Conservation (phyloP, 306 rosid species). For the Vigna mungo region DNA sequence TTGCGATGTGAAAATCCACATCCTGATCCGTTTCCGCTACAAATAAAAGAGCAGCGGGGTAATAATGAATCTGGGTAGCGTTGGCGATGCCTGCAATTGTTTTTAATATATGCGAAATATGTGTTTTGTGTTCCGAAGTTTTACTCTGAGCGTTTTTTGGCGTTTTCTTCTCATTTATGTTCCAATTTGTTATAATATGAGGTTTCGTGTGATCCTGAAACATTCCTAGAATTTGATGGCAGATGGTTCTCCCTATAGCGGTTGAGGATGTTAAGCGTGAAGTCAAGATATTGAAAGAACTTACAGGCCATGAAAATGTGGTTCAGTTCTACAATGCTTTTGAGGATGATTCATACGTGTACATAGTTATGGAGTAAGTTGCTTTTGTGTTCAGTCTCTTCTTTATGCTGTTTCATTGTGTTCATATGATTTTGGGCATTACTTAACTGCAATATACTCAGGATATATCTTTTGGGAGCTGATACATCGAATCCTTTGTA, state of each 20-base stretch:
- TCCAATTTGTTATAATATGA: conserved; percentile 17
- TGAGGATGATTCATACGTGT: conserved; percentile 93
- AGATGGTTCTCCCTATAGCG: conserved; percentile 98
- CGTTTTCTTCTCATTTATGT: not conserved
- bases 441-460: conserved; percentile 2
- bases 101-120: conserved; percentile 20
- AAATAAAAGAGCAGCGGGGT: conserved; percentile 7
- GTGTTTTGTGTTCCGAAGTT: conserved; percentile 27
- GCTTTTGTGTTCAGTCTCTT: conserved; percentile 22
- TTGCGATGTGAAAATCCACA: not conserved
- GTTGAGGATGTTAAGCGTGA: conserved; percentile 99
- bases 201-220: conserved; percentile 12
- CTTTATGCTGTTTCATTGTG: conserved; percentile 20
- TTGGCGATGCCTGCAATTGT: conserved; percentile 13
- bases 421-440: conserved; percentile 33
- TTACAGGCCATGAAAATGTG: conserved; percentile 96
- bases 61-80: conserved; percentile 2
- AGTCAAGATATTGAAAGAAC: conserved; percentile 87
- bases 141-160: not conserved
- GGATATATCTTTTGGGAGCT: conserved; percentile 29
- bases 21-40: not conserved
- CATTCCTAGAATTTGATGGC: conserved; percentile 53
- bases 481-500: conserved; percentile 37
- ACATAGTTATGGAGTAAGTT: conserved; percentile 99
- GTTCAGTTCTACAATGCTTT: conserved; percentile 86